Evolutionary conservation across 768 basidiomycete genomes (phyloP).

Genomic region (Amanita thiersii): DNA sequence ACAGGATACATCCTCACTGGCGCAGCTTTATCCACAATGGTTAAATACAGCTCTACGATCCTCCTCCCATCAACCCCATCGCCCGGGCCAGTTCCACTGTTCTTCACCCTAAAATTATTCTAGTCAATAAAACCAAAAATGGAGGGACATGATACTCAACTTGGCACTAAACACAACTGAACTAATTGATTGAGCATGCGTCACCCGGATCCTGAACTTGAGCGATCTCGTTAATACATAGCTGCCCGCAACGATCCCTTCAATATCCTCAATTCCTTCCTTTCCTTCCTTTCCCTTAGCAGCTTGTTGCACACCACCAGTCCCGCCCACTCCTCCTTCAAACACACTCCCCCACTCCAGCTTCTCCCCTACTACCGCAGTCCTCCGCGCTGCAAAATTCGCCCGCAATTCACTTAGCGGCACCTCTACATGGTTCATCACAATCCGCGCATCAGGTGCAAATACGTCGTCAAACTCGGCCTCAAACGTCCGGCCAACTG

Average conservation of each 20-base stretch:
- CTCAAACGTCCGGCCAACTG: background rate
- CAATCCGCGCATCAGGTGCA: background rate
- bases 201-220: constrained; percentile 18
- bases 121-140: background rate
- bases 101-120: constrained; percentile 3
- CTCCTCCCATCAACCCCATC: constrained; percentile 6
- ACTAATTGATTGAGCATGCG: constrained; percentile 15
- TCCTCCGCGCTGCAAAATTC: background rate
- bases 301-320: no score
- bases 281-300: no score
- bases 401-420: background rate
- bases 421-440: constrained; percentile 1
- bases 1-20: constrained; percentile 7
- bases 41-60: constrained; percentile 12
- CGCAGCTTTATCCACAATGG: constrained; percentile 12
- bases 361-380: background rate
- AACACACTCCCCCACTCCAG: constrained; percentile 1
- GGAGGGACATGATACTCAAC: constrained; percentile 7
- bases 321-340: background rate
- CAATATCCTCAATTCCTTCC: background rate
- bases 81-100: background rate
- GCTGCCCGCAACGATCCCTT: constrained; percentile 15
- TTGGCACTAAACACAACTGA: constrained; percentile 17
- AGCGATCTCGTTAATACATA: constrained; percentile 16
- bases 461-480: background rate